A percentile compares a stretch with the other conserved stretches of the same genome.
phyloP scores from a whole-genome alignment of 2,329 filamentous ascomycete genomes.

The Xylariaceae sp. region DNA sequence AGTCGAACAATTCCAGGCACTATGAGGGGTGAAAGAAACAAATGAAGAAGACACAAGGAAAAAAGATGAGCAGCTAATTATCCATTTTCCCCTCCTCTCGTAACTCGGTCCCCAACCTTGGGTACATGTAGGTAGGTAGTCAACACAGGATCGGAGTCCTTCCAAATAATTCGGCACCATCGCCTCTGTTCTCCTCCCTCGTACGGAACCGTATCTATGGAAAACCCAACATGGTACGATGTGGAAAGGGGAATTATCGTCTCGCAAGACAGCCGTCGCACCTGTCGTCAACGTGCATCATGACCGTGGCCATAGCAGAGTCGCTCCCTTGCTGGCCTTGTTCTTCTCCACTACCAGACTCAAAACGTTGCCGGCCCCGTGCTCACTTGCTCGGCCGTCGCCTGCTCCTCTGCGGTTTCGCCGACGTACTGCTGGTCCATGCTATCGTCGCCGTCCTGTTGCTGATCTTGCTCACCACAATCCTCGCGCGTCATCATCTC shows the following conservation, averaged over 20 bases:
- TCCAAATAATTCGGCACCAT: not conserved
- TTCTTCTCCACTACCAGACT: slow-evolving; percentile 9
- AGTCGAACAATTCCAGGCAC: not conserved
- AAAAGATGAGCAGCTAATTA: not conserved
- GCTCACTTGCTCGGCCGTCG: slow-evolving; percentile 10
- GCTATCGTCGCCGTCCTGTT: not conserved
- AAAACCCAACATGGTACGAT: slow-evolving; percentile 1
- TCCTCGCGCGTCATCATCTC: not conserved
- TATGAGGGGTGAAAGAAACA: not conserved
- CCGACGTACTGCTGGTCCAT: not conserved
- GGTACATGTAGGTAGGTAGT: not conserved
- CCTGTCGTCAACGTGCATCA: not conserved
- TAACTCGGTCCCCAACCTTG: not conserved
- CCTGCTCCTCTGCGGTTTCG: slow-evolving; percentile 1
- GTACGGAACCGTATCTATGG: not conserved
- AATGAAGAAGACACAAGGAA: not conserved
- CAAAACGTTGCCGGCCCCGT: slow-evolving; percentile 9
- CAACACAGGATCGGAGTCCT: not conserved
- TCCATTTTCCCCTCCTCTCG: not conserved
- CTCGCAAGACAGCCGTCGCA: slow-evolving; percentile 2
- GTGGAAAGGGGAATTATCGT: slow-evolving; percentile 1
- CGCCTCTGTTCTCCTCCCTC: not conserved
- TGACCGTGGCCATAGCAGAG: not conserved
- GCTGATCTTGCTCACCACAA: not conserved
- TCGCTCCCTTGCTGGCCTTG: slow-evolving; percentile 2